Evolutionary conservation across 1,284 basidiomycete genomes (phyloP).

Genomic region (Leccinum pachyderme): DNA sequence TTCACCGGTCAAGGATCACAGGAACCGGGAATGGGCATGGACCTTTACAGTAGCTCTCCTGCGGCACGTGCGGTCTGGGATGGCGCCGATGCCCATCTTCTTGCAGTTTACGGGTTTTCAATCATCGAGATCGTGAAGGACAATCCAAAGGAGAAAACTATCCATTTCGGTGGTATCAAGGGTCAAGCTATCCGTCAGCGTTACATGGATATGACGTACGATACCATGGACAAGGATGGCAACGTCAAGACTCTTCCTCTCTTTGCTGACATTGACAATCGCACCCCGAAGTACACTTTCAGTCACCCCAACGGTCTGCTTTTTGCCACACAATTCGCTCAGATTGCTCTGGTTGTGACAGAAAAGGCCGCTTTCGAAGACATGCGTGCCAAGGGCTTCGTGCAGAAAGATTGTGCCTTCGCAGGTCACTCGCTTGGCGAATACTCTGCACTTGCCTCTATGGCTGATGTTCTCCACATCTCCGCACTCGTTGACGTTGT

Average conservation of each 20-base stretch:
- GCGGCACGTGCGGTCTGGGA: slow-evolving; percentile 98
- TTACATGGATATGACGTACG: slow-evolving; percentile 99
- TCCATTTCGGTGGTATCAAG: slow-evolving; percentile 99
- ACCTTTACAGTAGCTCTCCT: slow-evolving; percentile 89
- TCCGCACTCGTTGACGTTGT: slow-evolving; percentile 97
- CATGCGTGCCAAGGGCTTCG: slow-evolving; percentile 93
- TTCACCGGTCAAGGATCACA: slow-evolving; percentile 99
- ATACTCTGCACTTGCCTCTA: slow-evolving; percentile 96
- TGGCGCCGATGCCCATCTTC: slow-evolving; percentile 89
- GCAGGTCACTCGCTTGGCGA: slow-evolving; percentile 98
- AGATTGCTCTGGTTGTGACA: slow-evolving; percentile 96
- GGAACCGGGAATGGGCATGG: slow-evolving; percentile 99
- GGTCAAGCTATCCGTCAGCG: slow-evolving; percentile 96
- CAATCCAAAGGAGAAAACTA: slow-evolving; percentile 95
- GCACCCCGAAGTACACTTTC: slow-evolving; percentile 96
- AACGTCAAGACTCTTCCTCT: slow-evolving; percentile 92
- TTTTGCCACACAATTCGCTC: slow-evolving; percentile 97
- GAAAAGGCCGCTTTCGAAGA: slow-evolving; percentile 98
- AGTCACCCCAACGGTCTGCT: slow-evolving; percentile 93
- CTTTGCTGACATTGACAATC: slow-evolving; percentile 89
- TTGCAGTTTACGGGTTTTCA: slow-evolving; percentile 95
- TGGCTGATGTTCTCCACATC: slow-evolving; percentile 93
- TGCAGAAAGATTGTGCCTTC: slow-evolving; percentile 90
- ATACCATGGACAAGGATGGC: slow-evolving; percentile 93
- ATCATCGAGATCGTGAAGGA: slow-evolving; percentile 98